Evolutionary conservation across 2,329 filamentous ascomycete genomes (phyloP).

Genomic region (Colletotrichum nymphaeae): DNA sequence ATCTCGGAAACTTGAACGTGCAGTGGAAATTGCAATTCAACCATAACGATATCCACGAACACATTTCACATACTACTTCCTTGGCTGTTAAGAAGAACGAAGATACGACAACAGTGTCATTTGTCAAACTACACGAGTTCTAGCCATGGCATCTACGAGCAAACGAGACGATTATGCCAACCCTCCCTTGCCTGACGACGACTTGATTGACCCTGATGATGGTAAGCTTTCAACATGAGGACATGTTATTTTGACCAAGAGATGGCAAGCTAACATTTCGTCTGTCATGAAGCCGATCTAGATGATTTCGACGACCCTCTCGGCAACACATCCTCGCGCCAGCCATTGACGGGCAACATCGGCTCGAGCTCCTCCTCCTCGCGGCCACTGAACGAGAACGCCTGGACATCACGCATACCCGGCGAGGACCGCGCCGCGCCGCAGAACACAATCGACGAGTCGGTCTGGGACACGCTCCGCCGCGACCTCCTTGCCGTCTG

Average conservation of each 20-base stretch:
- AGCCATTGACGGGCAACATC: constrained; percentile 88
- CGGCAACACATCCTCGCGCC: constrained; percentile 74
- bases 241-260: background rate
- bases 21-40: background rate
- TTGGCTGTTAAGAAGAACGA: background rate
- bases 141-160: constrained; percentile 59
- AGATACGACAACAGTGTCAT: background rate
- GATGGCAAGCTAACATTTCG: background rate
- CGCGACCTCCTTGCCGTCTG: constrained; percentile 93
- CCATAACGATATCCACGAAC: background rate
- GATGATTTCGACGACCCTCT: constrained; percentile 94
- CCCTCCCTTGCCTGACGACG: constrained; percentile 72
- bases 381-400: constrained; percentile 75
- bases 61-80: background rate
- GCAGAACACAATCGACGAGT: constrained; percentile 95
- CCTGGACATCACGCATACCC: constrained; percentile 88
- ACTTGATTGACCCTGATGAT: constrained; percentile 84
- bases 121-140: background rate
- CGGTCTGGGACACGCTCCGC: constrained; percentile 95
- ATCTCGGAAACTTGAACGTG: background rate
- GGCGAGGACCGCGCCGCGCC: constrained; percentile 93
- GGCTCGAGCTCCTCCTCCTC: constrained; percentile 66
- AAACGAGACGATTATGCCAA: constrained; percentile 69
- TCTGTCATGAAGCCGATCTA: constrained; percentile 72
- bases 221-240: constrained; percentile 59